These are phyloP conservation scores for Spongospora subterranea DNA, from an alignment of 208 protist genomes.

Conservation along the genomic window DNA sequence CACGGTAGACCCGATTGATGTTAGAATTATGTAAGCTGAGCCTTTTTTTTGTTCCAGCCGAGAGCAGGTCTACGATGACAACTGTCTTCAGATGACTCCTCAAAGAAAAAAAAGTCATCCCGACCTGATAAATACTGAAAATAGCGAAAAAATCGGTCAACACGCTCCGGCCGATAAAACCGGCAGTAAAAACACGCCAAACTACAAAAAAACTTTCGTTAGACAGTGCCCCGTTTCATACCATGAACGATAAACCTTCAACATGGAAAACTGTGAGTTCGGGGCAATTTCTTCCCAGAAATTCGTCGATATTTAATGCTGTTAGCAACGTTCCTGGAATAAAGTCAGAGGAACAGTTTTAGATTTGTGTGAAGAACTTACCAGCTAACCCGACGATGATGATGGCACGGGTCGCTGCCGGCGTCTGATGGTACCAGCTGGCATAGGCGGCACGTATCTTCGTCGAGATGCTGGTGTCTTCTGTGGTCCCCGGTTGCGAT, in stretches of 20 bases:
- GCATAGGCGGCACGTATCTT: too few relatives aligned
- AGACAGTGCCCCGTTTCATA: background rate
- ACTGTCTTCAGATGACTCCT: background rate
- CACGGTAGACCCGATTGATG: background rate
- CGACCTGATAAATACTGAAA: conserved; percentile 29
- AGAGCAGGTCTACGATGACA: background rate
- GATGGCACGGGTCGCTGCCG: background rate
- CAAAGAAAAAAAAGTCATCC: background rate
- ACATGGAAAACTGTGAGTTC: background rate
- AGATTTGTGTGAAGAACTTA: background rate
- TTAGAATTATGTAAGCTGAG: background rate
- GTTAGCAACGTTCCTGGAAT: background rate
- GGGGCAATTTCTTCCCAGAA: background rate
- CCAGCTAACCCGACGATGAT: background rate
- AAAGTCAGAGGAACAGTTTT: background rate
- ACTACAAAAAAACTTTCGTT: background rate
- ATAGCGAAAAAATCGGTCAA: conserved; percentile 22
- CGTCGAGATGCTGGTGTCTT: too few relatives aligned
- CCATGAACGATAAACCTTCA: background rate
- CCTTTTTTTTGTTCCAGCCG: background rate
- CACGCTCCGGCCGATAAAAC: background rate
- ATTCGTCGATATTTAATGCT: background rate
- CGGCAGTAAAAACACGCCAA: conserved; percentile 19
- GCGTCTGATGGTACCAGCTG: conserved; percentile 26
- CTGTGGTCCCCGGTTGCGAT: too few relatives aligned